Evolutionary conservation across 2,329 filamentous ascomycete genomes (phyloP).

Genomic region (Talaromyces rugulosus): DNA sequence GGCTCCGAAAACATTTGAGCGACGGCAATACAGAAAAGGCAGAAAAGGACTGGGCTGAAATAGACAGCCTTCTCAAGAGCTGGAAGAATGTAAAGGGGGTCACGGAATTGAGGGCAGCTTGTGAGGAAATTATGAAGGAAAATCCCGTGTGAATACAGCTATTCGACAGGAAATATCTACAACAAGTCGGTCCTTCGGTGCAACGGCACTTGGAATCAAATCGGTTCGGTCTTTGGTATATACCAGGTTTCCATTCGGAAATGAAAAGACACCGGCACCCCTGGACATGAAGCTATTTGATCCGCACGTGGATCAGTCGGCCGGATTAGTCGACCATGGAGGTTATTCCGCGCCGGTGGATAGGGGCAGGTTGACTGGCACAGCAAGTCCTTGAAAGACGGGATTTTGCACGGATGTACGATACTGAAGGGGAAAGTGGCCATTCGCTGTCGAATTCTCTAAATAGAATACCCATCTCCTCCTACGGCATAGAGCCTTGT

Average conservation of each 20-base stretch:
- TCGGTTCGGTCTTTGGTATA: background rate
- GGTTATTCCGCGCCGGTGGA: background rate
- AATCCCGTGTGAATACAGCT: background rate
- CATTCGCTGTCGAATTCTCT: background rate
- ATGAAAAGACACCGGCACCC: background rate
- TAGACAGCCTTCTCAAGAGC: slow-evolving; percentile 34
- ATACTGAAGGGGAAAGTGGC: background rate
- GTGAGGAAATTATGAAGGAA: slow-evolving; percentile 34
- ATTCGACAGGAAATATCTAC: background rate
- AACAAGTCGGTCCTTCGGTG: background rate
- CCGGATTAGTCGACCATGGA: background rate
- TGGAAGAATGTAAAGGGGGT: slow-evolving; percentile 44
- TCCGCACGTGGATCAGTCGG: background rate
- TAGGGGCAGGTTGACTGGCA: background rate
- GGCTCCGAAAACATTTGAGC: slow-evolving; percentile 33
- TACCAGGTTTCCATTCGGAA: background rate
- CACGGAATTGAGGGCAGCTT: slow-evolving; percentile 34
- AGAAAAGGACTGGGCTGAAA: slow-evolving; percentile 39
- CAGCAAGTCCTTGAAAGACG: background rate
- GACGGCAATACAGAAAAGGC: slow-evolving; percentile 38
- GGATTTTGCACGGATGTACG: background rate
- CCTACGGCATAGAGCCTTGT: background rate
- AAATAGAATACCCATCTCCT: background rate
- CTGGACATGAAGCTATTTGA: background rate
- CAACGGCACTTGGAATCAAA: background rate